A percentile compares a stretch with the other conserved stretches of the same genome.
These are phyloP conservation scores for Carnegiea gigantea DNA, from an alignment of 179 eudicot genomes.

Conservation along the genomic window DNA sequence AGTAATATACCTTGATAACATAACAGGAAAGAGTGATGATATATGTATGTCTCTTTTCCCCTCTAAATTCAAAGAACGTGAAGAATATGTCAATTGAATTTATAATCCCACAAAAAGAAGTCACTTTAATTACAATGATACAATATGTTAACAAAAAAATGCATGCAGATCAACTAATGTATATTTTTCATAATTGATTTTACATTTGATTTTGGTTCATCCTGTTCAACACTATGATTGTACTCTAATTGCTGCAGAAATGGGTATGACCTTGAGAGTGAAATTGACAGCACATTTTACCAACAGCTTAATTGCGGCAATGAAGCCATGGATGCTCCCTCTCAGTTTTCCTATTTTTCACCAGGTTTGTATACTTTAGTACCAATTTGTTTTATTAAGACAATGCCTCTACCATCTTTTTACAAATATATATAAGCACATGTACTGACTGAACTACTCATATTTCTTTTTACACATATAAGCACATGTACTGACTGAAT, in stretches of 20 bases:
- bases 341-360: constrained; percentile 29
- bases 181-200: background rate
- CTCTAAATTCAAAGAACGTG: too few relatives aligned
- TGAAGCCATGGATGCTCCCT: constrained; percentile 25
- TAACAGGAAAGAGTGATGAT: background rate
- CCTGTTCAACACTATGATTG: background rate
- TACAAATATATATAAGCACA: background rate
- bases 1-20: background rate
- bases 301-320: constrained; percentile 20
- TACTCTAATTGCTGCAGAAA: constrained; percentile 1
- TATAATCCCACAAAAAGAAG: background rate
- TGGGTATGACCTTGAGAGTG: constrained; percentile 22
- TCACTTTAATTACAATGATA: background rate
- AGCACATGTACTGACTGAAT: too few relatives aligned
- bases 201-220: background rate
- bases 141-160: background rate
- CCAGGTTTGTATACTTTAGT: constrained; percentile 21
- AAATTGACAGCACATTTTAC: constrained; percentile 18
- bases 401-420: background rate
- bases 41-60: too few relatives aligned
- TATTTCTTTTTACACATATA: background rate
- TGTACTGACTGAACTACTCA: too few relatives aligned
- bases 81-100: too few relatives aligned
- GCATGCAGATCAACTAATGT: background rate
- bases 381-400: background rate